Percentiles rank a stretch among this genome's conserved stretches.
These are phyloP conservation scores for Aspergillus leporis DNA, from an alignment of 495 filamentous ascomycete species.

Conservation along the genomic window DNA sequence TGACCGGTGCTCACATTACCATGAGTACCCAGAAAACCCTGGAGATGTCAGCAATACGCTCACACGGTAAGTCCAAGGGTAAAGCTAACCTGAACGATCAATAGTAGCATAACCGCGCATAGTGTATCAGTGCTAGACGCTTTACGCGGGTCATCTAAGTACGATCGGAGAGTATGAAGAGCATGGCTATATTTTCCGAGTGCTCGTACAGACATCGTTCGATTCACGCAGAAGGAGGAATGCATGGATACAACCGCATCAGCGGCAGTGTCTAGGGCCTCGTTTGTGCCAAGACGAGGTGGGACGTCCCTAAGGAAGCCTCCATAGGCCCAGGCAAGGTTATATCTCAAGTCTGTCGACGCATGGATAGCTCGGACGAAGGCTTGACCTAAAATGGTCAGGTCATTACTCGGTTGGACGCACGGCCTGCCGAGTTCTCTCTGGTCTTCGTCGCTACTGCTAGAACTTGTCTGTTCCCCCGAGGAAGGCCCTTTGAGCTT, in stretches of 20 bases:
- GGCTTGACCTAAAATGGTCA: conserved; percentile 24
- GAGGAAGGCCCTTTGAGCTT: conserved; percentile 4
- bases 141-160: conserved; percentile 38
- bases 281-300: conserved; percentile 39
- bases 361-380: conserved; percentile 31
- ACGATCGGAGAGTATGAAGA: conserved; percentile 31
- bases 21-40: neutral
- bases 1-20: conserved; percentile 24
- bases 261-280: conserved; percentile 42
- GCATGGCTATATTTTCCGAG: conserved; percentile 42
- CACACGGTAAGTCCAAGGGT: neutral
- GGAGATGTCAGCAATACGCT: conserved; percentile 10
- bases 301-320: conserved; percentile 39
- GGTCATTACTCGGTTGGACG: conserved; percentile 20
- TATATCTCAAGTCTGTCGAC: conserved; percentile 43
- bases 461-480: neutral
- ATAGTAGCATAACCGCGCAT: conserved; percentile 44
- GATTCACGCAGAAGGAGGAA: conserved; percentile 24
- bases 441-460: neutral
- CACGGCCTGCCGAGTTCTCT: conserved; percentile 3
- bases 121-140: conserved; percentile 42
- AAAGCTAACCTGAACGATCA: conserved; percentile 33
- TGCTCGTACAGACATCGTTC: conserved; percentile 18
- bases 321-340: conserved; percentile 45
- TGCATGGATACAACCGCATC: conserved; percentile 39